phyloP scores from a whole-genome alignment of 805 yeast genomes.

The Novakomyces olei region DNA sequence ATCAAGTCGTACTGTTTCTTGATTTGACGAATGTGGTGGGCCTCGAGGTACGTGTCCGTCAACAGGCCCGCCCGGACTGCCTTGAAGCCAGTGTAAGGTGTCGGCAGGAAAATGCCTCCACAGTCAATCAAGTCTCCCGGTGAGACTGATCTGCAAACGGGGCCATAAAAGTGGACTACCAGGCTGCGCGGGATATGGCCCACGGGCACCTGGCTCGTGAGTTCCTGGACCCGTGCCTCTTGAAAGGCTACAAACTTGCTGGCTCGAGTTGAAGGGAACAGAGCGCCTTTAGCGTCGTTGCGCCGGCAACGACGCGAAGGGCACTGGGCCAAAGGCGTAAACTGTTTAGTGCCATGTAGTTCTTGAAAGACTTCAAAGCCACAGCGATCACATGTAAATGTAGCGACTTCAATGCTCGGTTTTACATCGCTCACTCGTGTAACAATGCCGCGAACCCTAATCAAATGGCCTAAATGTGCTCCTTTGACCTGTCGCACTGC shows the following conservation, averaged over 20 bases:
- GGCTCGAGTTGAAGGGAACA: conserved; percentile 84
- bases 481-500: conserved; percentile 87
- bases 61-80: conserved; percentile 82
- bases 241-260: conserved; percentile 89
- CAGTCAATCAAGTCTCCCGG: conserved; percentile 94
- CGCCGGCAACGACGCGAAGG: conserved; percentile 55
- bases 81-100: conserved; percentile 86
- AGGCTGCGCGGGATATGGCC: conserved; percentile 90
- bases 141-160: conserved; percentile 59
- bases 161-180: conserved; percentile 76
- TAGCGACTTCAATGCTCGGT: conserved; percentile 75
- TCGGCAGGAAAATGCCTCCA: conserved; percentile 77
- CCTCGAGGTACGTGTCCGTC: conserved; percentile 83
- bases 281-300: conserved; percentile 68
- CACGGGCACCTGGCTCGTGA: conserved; percentile 89
- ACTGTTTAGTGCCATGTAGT: conserved; percentile 49
- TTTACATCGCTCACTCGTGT: conserved; percentile 92
- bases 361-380: conserved; percentile 95
- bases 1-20: conserved; percentile 62
- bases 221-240: conserved; percentile 83
- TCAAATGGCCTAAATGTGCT: conserved; percentile 55
- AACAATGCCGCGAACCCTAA: conserved; percentile 82
- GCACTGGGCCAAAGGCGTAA: conserved; percentile 75
- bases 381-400: conserved; percentile 93
- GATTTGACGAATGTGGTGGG: conserved; percentile 67